Evolutionary conservation across 768 basidiomycete species (phyloP), one percentile per base, ranked within the genome.

Genomic region (Pisolithus sp.): DNA sequence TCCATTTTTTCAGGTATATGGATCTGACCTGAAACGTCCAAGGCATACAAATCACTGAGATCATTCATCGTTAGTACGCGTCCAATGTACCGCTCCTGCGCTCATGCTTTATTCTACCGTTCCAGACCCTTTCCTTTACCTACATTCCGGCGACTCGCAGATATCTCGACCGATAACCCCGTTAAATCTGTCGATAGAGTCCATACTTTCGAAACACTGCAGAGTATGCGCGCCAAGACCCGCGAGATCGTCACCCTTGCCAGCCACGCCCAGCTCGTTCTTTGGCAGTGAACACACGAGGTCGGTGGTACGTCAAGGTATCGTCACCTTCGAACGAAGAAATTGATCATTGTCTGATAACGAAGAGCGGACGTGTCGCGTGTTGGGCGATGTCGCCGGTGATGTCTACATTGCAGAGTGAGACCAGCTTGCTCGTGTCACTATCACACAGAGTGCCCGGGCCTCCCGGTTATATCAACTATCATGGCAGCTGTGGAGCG

Each of bases 341-440:
- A 49, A 80, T 88, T 12, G 85, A 87, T 55, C 87, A 85, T 68
- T 87, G 5, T 2, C 84, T 85, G 17, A 86, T 88, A 57, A 86
- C 1, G 2, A n/a, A n/a, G n/a, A 81, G 78, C 46, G 85, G 86
- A 5, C 82, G 82, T 58, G 83, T 88, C 20, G 80, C 87, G 15
- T 87, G 85, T 57, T 87, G 85, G 86, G n/a, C n/a, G 24, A 88
- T 52, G 79, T 87, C 13, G 77, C 79, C 46, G 72, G 73, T 4
- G 81, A 86, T 48, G 61, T 64, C 13, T 80, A 78, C 53, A 71
- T 86, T 4, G 83, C 82, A 0, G 81, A 86, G 52, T 87, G 86
- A 85, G 78, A 80, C 48, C 84, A 31, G 59, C 15, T 54, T 63
- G 3, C 47, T 67, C n/a, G 55, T 55, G 2, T 7, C 38, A 15